A percentile compares a stretch with the other conserved stretches of the same genome.
Conservation (phyloP, 140 eudicot species). For the Anethum foeniculum region DNA sequence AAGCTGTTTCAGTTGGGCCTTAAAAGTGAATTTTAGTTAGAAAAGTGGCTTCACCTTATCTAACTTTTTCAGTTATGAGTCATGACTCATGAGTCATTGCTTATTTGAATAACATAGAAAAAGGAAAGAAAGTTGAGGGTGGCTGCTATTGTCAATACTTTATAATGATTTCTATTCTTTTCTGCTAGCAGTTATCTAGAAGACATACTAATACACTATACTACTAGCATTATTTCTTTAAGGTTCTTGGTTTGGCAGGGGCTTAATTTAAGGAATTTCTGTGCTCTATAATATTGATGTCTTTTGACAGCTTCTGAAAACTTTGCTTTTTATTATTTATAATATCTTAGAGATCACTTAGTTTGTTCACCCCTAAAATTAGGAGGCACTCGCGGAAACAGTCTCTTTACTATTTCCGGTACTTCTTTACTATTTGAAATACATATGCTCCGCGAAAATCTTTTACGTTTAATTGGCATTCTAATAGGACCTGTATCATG, state of each 20-base stretch:
- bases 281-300: background rate
- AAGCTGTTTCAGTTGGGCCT: background rate
- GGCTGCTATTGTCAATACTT: background rate
- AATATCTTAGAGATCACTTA: background rate
- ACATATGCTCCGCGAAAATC: background rate
- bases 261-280: background rate
- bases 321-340: background rate
- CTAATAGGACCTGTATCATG: background rate
- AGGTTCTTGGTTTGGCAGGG: background rate
- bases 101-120: background rate
- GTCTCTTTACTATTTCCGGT: background rate
- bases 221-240: background rate
- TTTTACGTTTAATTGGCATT: background rate
- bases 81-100: background rate
- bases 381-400: background rate
- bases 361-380: background rate
- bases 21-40: background rate
- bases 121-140: background rate
- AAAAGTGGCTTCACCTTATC: constrained; percentile 5
- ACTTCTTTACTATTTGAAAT: background rate
- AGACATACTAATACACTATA: background rate
- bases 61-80: background rate
- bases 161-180: background rate
- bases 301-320: background rate
- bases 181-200: background rate